phyloP scores from a whole-genome alignment of 495 filamentous ascomycete species.

The Xylaria sp. region DNA sequence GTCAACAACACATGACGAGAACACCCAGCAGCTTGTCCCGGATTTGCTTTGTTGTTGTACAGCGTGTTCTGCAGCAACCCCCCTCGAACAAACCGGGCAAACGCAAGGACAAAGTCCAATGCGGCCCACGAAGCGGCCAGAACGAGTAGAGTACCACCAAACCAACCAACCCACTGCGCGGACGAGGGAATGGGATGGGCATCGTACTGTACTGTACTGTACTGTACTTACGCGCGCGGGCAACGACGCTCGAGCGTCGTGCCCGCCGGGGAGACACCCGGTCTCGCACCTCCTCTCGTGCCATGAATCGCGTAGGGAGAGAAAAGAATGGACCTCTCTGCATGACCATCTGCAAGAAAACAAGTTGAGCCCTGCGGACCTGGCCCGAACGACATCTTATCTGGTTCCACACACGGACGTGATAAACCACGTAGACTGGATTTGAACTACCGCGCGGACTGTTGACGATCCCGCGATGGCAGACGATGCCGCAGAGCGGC shows the following conservation, averaged over 20 bases:
- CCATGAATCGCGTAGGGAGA: neutral
- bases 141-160: too few relatives aligned
- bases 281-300: neutral
- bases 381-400: neutral
- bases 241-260: neutral
- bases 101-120: neutral
- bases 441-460: neutral
- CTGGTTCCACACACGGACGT: neutral
- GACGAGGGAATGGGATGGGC: too few relatives aligned
- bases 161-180: too few relatives aligned
- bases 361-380: neutral
- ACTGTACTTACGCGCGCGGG: too few relatives aligned
- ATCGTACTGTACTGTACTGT: too few relatives aligned
- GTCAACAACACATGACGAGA: neutral
- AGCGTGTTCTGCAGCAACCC: neutral
- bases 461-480: slow-evolving; percentile 2
- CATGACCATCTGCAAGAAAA: neutral
- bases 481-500: slow-evolving; percentile 1
- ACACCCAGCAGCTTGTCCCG: neutral
- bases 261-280: neutral
- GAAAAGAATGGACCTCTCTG: neutral
- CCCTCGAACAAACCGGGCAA: neutral
- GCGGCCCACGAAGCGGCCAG: too few relatives aligned
- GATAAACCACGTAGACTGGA: neutral
- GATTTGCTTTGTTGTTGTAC: neutral